phyloP scores from a whole-genome alignment of 1,139 yeast genomes.

The Scheffersomyces lignicola region DNA sequence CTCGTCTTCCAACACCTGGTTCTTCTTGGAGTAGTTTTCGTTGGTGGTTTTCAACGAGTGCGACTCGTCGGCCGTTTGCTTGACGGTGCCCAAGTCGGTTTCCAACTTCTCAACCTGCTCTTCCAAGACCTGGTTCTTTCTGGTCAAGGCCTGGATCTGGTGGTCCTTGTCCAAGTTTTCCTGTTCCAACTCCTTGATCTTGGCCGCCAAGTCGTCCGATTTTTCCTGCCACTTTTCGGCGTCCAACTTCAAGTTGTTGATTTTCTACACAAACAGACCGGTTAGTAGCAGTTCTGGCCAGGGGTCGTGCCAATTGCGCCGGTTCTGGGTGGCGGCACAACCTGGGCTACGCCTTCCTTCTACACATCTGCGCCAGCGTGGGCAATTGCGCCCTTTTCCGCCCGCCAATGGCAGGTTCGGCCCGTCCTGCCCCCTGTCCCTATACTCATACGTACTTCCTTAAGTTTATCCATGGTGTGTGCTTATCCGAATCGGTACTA shows the following conservation, averaged over 20 bases:
- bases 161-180: slow-evolving; percentile 90
- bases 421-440: slow-evolving; percentile 1
- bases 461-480: slow-evolving; percentile 46
- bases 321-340: too few relatives aligned
- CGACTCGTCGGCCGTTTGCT: slow-evolving; percentile 91
- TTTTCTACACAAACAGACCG: slow-evolving; percentile 51
- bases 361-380: too few relatives aligned
- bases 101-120: slow-evolving; percentile 90
- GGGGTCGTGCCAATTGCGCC: too few relatives aligned
- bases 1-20: slow-evolving; percentile 89
- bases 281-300: slow-evolving; percentile 21
- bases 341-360: not conserved
- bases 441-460: slow-evolving; percentile 43
- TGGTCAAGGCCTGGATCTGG: slow-evolving; percentile 88
- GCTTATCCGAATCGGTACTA: not conserved
- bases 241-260: slow-evolving; percentile 87
- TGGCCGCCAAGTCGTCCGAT: slow-evolving; percentile 80
- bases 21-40: slow-evolving; percentile 90
- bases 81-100: slow-evolving; percentile 72
- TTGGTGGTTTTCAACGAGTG: slow-evolving; percentile 85
- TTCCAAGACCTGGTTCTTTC: slow-evolving; percentile 90
- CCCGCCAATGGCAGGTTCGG: not conserved
- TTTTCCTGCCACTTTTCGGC: slow-evolving; percentile 98
- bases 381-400: too few relatives aligned
- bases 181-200: slow-evolving; percentile 88